phyloP scores from a whole-genome alignment of 805 yeast species.

The Lipomyces orientalis region DNA sequence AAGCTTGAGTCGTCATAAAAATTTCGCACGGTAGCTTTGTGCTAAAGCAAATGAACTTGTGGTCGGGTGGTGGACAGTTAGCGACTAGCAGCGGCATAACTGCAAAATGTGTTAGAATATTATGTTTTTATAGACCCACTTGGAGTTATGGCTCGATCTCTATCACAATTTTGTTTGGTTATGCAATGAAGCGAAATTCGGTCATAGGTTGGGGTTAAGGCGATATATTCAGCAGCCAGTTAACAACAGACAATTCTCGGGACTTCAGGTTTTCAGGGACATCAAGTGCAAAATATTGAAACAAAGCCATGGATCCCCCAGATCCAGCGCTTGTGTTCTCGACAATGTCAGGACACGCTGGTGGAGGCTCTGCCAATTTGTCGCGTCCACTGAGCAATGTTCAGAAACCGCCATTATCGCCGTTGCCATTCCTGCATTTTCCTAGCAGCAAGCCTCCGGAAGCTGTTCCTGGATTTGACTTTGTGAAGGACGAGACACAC shows the following conservation, averaged over 20 bases:
- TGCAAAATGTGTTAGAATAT: too few species aligned
- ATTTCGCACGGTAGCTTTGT: not conserved
- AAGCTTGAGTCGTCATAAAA: not conserved
- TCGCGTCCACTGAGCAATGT: not conserved
- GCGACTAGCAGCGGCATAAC: too few species aligned
- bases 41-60: not conserved
- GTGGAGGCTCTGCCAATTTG: conserved; percentile 18
- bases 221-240: not conserved
- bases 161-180: too few species aligned
- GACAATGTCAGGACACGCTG: conserved; percentile 20
- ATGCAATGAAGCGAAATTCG: too few species aligned
- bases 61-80: not conserved
- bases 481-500: conserved; percentile 27
- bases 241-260: not conserved
- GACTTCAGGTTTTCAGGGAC: not conserved
- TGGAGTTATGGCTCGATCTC: too few species aligned
- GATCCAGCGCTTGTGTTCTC: conserved; percentile 25
- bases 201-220: not conserved
- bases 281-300: not conserved
- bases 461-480: conserved; percentile 17
- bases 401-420: conserved; percentile 6
- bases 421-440: conserved; percentile 16
- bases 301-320: conserved; percentile 18
- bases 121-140: too few species aligned
- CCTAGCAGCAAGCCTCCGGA: conserved; percentile 15